Conservation (phyloP, 768 basidiomycete species). For the Termitomyces sp. region DNA sequence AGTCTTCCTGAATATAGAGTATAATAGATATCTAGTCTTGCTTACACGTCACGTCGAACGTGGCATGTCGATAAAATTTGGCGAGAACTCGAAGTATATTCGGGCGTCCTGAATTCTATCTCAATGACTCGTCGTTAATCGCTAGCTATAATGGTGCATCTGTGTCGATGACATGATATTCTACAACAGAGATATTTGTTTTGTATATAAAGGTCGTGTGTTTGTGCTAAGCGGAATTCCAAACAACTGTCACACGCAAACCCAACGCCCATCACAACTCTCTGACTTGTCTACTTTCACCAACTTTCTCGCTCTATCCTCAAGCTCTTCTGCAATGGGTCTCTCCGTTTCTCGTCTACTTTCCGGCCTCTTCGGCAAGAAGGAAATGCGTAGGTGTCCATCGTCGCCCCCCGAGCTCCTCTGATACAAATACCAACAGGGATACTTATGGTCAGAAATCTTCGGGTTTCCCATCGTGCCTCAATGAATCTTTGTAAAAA, state of each 20-base stretch:
- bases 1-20: neutral
- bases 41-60: neutral
- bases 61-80: neutral
- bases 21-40: neutral
- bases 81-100: neutral
- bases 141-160: neutral
- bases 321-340: slow-evolving; percentile 58
- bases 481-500: slow-evolving; percentile 1
- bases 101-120: neutral
- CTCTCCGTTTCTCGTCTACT: slow-evolving; percentile 72
- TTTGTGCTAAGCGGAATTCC: slow-evolving; percentile 37
- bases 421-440: slow-evolving; percentile 47
- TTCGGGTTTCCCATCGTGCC: slow-evolving; percentile 11
- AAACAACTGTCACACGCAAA: slow-evolving; percentile 40
- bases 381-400: slow-evolving; percentile 92
- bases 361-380: slow-evolving; percentile 90
- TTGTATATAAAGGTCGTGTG: slow-evolving; percentile 6
- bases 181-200: neutral
- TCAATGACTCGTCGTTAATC: neutral
- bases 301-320: slow-evolving; percentile 27
- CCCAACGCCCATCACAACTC: slow-evolving; percentile 20
- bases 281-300: slow-evolving; percentile 22
- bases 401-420: slow-evolving; percentile 24
- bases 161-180: slow-evolving; percentile 5
- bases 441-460: slow-evolving; percentile 80